Base-by-base conservation (phyloP, 164 flowering plant species). In the Tetrastigma voinierianum region DNA sequence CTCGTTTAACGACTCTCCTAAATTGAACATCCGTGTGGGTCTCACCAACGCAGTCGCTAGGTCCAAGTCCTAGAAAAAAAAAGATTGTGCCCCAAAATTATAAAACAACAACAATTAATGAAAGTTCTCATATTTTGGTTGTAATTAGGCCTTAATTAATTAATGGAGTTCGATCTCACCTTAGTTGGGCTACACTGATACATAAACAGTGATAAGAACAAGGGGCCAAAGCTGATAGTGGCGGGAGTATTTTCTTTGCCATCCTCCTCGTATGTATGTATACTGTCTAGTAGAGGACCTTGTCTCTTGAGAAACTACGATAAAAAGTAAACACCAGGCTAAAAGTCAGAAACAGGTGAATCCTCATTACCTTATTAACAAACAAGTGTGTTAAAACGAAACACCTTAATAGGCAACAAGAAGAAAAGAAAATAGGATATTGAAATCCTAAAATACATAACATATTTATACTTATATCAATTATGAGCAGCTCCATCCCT, bases 201-300 rank as follows among this genome's bases (percentile, higher is more conserved):
- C 10, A 78, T 11, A 6, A 44, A 45, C 4, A 66, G 17, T 12
- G 62, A 19, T 23, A 76, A 18, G 73, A 15, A 69, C 10, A 68
- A 23, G 1, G 82, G 77, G 8, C 83, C 86, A 25, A 70, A 76
- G 40, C 43, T 44, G 43, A 74, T 43, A 5, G 75, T 17, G 1
- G 83, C 74, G 13, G 81, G 80, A 44, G 72, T 69, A 6, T 71
- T 68, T 24, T 71, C 61, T 4, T 62, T 68, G 9, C 84, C 81
- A 11, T 76, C 9, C 10, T 59, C 77, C n/a, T n/a, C n/a, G n/a
- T n/a, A n/a, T n/a, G 21, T 51, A 77, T 13, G 49, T 62, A 10
- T 14, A 65, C 19, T 52, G 40, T 65, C 80, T 48, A 57, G 25
- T 43, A 15, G 49, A 60, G 48, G 17, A 13, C 51, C 67, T 60